A percentile compares a stretch with the other conserved stretches of the same genome.
Evolutionary conservation across 2,329 filamentous ascomycete genomes (phyloP).

Genomic region (Bimuria novae-zelandiae): DNA sequence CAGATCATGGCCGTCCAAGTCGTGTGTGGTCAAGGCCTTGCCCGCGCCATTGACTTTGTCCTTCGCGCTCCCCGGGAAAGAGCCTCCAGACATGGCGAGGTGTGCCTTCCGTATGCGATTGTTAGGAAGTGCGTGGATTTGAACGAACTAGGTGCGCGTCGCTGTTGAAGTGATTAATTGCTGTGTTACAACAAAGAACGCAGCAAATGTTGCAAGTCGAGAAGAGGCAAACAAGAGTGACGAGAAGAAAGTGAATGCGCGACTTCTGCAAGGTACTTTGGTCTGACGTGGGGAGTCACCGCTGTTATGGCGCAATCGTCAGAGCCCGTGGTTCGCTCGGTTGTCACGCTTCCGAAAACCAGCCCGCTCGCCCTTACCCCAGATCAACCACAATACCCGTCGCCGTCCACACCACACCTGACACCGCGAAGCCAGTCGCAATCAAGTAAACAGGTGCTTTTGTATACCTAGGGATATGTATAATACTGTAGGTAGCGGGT

Average conservation of each 20-base stretch:
- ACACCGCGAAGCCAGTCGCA: neutral
- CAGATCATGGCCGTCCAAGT: constrained; percentile 47
- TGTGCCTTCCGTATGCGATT: constrained; percentile 12
- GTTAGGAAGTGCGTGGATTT: neutral
- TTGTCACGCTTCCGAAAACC: constrained; percentile 27
- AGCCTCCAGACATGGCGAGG: constrained; percentile 33
- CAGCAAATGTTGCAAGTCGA: neutral
- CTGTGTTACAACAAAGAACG: neutral
- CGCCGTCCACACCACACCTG: neutral
- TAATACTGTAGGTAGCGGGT: constrained; percentile 9
- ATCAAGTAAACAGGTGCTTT: constrained; percentile 6
- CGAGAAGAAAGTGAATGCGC: neutral
- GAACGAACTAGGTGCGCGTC: constrained; percentile 8
- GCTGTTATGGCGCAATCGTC: constrained; percentile 41
- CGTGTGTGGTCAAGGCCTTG: constrained; percentile 47
- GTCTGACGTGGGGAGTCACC: constrained; percentile 37
- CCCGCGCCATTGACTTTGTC: constrained; percentile 42
- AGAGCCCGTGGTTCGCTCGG: constrained; percentile 28
- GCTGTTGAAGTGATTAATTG: constrained; percentile 13
- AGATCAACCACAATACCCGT: constrained; percentile 2
- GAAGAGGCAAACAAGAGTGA: neutral
- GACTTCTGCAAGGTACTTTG: constrained; percentile 19
- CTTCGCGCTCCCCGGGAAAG: constrained; percentile 34
- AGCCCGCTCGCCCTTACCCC: constrained; percentile 13
- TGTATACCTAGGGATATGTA: constrained; percentile 1